These are phyloP conservation scores for Cymodocea nodosa DNA, from an alignment of 116 monocot genomes.

Conservation along the genomic window DNA sequence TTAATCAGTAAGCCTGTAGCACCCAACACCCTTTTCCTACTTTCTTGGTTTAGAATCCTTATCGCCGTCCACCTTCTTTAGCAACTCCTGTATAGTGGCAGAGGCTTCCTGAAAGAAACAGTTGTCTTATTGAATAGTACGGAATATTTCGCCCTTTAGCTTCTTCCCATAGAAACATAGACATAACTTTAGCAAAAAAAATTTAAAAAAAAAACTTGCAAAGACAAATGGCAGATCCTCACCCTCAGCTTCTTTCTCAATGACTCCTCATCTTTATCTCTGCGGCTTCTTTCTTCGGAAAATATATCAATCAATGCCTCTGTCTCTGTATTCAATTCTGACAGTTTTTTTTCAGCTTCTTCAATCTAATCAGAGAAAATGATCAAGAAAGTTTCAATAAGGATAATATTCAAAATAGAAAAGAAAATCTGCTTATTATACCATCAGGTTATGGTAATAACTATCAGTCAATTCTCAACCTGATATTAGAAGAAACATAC, in stretches of 20 bases:
- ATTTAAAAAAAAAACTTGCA: background rate
- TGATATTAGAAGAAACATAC: too few species aligned
- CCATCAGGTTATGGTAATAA: too few species aligned
- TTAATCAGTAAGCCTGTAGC: too few species aligned
- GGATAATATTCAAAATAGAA: too few species aligned
- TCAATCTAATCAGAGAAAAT: constrained; percentile 24
- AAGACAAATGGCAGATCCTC: background rate
- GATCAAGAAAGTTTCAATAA: background rate
- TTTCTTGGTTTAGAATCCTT: too few species aligned
- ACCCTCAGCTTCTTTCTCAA: constrained; percentile 66
- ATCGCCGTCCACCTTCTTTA: background rate
- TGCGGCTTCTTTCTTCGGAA: constrained; percentile 55
- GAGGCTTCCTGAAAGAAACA: constrained; percentile 12
- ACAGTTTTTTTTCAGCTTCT: constrained; percentile 28
- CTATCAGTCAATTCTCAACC: too few species aligned
- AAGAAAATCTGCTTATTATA: too few species aligned
- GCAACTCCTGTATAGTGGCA: constrained; percentile 4
- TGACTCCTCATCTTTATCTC: constrained; percentile 55
- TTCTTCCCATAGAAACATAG: background rate
- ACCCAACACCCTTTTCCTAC: too few species aligned
- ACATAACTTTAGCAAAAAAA: background rate
- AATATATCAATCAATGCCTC: constrained; percentile 68
- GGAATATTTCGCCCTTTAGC: too few species aligned
- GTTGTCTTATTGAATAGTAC: background rate
- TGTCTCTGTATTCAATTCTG: constrained; percentile 46